Evolutionary conservation across 2,329 filamentous ascomycete species (phyloP), one percentile per base, ranked within the genome.

Genomic region (Xylariaceae sp.): DNA sequence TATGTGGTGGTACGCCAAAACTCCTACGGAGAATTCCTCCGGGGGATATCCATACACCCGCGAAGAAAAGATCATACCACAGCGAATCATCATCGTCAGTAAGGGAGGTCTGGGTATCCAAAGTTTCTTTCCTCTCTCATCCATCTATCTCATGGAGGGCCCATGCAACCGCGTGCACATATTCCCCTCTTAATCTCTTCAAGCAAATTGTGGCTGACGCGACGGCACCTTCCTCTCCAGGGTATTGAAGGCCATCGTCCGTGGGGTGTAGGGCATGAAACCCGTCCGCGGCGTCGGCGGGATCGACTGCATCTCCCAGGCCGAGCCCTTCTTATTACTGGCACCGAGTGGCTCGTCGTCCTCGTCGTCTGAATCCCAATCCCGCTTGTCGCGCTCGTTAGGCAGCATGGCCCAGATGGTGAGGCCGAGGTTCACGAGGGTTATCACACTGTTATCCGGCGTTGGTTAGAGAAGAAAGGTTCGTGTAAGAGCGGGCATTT

Each of bases 221-320:
- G 85, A 69, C 2, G 85, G 84, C 56, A 87, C 70, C 66, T 82
- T 82, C 53, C 84, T 74, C 60, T 87, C 83, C 44, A 88, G 75
- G 11, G 82, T 81, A 67, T 89, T 80, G 69, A 90, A 90, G 1
- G 87, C 88, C 70, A 84, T 80, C 14, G 88, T 90, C 62, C 88
- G 74, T 5, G 87, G 87, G 6, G 87, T 90, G 62, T 81, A 89
- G 0, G 84, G 83, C 62, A 77, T 63, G 9, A 66, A 62, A 6
- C 67, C 69, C 4, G 68, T 69, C 26, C 68, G 65, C 24, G 73
- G 74, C 17, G 75, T 75, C 26, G 63, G 63, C 1, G 76, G 74
- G 1, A 85, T 79, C 60, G 75, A 76, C 53, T 82, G 79, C 81
- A 87, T 82, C 74, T 89, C 86, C 79, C 81, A 85, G 58, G 76